phyloP scores from a whole-genome alignment of 495 filamentous ascomycete species.

The Penicillium diatomitis region DNA sequence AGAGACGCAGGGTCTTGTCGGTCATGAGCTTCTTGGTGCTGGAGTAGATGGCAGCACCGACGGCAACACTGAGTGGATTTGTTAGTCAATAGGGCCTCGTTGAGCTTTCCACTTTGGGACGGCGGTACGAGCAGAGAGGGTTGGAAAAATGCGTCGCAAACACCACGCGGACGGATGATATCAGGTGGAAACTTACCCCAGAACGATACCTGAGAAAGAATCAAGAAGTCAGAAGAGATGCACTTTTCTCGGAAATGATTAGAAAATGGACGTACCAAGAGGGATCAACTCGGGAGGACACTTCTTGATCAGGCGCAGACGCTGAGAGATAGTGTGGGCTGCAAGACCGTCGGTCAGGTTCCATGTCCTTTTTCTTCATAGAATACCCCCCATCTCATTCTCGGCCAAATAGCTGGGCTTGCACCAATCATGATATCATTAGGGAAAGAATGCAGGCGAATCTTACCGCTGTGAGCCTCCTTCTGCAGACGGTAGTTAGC shows the following conservation, averaged over 20 bases:
- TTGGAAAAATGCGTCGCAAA: constrained; percentile 9
- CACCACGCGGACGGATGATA: constrained; percentile 8
- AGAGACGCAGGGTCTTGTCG: constrained; percentile 87
- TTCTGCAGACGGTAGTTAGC: constrained; percentile 50
- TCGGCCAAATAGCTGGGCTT: no score
- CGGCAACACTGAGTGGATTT: constrained; percentile 44
- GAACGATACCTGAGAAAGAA: constrained; percentile 61
- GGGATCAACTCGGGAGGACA: constrained; percentile 92
- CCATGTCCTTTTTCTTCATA: not conserved
- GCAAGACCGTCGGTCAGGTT: constrained; percentile 22
- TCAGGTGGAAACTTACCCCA: constrained; percentile 46
- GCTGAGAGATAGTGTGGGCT: constrained; percentile 98
- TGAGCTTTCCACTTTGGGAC: constrained; percentile 1
- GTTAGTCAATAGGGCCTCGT: constrained; percentile 15
- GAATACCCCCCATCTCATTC: no score
- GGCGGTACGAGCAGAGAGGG: constrained; percentile 6
- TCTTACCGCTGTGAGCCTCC: constrained; percentile 74
- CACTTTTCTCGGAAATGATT: not conserved
- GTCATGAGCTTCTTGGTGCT: constrained; percentile 67
- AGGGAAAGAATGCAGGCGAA: not conserved
- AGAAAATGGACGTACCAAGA: constrained; percentile 56
- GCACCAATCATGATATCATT: no score
- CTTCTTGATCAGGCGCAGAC: constrained; percentile 74
- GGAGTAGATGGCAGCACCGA: constrained; percentile 71
- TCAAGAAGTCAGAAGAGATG: constrained; percentile 12